Conservation (phyloP, 148 eudicot genomes). For the Selenicereus undatus region DNA sequence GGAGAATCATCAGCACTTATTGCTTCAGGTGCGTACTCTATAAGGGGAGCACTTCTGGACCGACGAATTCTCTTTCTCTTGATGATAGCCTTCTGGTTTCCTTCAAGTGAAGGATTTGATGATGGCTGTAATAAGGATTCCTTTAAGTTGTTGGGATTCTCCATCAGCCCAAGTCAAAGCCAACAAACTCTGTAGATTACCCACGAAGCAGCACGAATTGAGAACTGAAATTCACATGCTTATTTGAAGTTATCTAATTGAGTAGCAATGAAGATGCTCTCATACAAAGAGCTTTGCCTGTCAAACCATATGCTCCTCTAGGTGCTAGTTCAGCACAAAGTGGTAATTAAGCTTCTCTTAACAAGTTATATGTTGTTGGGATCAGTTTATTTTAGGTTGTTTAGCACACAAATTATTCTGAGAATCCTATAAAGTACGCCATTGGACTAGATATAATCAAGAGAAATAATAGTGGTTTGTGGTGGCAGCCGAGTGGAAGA, state of each 20-base stretch:
- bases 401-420: background rate
- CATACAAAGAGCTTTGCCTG: background rate
- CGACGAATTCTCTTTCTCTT: slow-evolving; percentile 50
- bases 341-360: background rate
- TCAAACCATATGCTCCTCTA: background rate
- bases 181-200: slow-evolving; percentile 10
- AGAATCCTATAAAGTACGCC: background rate
- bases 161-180: slow-evolving; percentile 20
- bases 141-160: slow-evolving; percentile 20
- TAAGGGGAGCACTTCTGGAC: slow-evolving; percentile 57
- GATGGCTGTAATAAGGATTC: slow-evolving; percentile 30
- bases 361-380: background rate
- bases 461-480: too few species aligned
- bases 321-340: background rate
- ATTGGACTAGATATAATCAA: background rate
- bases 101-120: slow-evolving; percentile 19
- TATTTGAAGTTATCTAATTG: background rate
- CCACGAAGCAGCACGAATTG: slow-evolving; percentile 9
- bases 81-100: slow-evolving; percentile 19
- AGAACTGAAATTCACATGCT: background rate
- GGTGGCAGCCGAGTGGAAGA: too few species aligned
- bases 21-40: slow-evolving; percentile 36
- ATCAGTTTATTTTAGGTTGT: background rate
- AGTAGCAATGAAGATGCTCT: background rate
- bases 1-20: slow-evolving; percentile 16